Evolutionary conservation across 2,329 filamentous ascomycete species (phyloP).

Genomic region (Purpureocillium takamizusanense): DNA sequence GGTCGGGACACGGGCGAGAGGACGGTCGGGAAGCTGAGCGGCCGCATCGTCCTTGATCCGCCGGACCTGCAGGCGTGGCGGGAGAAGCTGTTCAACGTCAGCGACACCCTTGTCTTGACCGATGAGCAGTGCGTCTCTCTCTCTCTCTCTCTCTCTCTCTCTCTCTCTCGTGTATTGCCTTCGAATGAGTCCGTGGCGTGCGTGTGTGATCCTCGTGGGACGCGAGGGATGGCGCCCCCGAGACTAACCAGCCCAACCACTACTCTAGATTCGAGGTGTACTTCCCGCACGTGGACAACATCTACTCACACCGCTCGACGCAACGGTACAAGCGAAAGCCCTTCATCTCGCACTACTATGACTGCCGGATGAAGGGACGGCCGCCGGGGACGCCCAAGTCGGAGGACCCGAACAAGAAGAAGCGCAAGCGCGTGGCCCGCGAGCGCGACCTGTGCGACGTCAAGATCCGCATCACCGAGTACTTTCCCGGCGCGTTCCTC

Average conservation of each 20-base stretch:
- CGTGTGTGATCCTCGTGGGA: too few species aligned
- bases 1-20: conserved; percentile 8
- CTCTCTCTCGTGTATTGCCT: too few species aligned
- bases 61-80: conserved; percentile 63
- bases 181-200: too few species aligned
- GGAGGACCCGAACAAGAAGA: conserved; percentile 73
- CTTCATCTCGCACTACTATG: conserved; percentile 80
- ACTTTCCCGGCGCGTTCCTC: conserved; percentile 48
- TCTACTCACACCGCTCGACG: conserved; percentile 76
- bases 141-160: too few species aligned
- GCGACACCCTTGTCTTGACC: conserved; percentile 61
- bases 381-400: conserved; percentile 73
- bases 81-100: conserved; percentile 64
- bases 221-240: too few species aligned
- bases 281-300: conserved; percentile 75
- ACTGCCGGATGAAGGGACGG: conserved; percentile 72
- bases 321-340: conserved; percentile 74
- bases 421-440: conserved; percentile 66
- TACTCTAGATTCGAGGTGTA: conserved; percentile 61
- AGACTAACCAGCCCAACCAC: too few species aligned
- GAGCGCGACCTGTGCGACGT: conserved; percentile 76
- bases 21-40: conserved; percentile 42
- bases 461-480: conserved; percentile 80
- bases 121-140: conserved; percentile 53
- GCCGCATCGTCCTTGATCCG: conserved; percentile 53